These are phyloP conservation scores for Synchytrium microbalum DNA, from an alignment of 371 early-diverging fungal genomes.

Conservation along the genomic window DNA sequence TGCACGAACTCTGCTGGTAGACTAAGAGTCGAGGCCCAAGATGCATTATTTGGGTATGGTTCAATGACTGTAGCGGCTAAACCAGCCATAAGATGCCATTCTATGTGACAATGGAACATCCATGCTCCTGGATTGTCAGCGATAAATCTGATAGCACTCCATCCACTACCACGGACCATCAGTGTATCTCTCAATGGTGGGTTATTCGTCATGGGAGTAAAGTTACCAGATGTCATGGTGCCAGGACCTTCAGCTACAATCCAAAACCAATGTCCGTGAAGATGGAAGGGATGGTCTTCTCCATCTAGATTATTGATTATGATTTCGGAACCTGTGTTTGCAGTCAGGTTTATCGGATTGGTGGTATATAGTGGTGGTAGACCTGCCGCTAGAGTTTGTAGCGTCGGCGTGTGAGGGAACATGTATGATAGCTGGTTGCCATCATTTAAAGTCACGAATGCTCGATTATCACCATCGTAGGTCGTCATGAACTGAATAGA, in stretches of 20 bases:
- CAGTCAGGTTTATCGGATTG: neutral
- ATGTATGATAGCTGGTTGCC: neutral
- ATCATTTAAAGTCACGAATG: neutral
- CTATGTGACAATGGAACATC: slow-evolving; percentile 4
- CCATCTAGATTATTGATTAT: slow-evolving; percentile 1
- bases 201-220: neutral
- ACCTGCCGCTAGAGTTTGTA: neutral
- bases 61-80: slow-evolving; percentile 4
- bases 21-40: neutral
- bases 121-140: slow-evolving; percentile 3
- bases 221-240: neutral
- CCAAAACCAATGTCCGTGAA: slow-evolving; percentile 3
- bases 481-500: neutral
- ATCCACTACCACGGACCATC: neutral
- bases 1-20: neutral
- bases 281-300: slow-evolving; percentile 3
- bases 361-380: neutral
- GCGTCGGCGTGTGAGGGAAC: neutral
- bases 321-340: neutral
- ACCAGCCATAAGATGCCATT: slow-evolving; percentile 15
- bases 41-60: neutral
- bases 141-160: neutral
- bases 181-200: neutral
- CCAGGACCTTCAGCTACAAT: neutral
- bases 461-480: neutral